Conservation (phyloP, 140 eudicot species). For the Senecio squalidus region DNA sequence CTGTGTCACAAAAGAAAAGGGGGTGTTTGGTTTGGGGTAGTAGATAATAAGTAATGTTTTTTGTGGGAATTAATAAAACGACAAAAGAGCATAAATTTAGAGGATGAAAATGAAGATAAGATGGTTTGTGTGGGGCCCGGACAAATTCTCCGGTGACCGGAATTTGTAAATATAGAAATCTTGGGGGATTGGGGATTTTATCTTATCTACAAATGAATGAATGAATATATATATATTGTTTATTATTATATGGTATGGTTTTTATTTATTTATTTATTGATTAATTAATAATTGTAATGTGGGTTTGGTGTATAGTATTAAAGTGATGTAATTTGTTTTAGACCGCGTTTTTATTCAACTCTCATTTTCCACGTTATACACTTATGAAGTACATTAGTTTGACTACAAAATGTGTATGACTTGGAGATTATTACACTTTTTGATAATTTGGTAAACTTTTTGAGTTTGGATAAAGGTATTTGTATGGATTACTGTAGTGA, state of each 20-base stretch:
- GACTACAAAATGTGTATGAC: constrained; percentile 14
- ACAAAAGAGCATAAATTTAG: constrained; percentile 18
- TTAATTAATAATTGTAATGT: background rate
- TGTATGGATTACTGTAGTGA: too few species aligned
- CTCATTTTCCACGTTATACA: constrained; percentile 29
- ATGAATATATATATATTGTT: too few species aligned
- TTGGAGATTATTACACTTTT: background rate
- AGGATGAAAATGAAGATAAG: constrained; percentile 39
- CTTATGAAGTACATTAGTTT: background rate
- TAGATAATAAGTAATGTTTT: constrained; percentile 23
- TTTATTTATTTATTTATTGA: too few species aligned
- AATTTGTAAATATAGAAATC: too few species aligned
- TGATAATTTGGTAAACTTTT: background rate
- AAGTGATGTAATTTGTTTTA: constrained; percentile 9
- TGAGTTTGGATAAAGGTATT: too few species aligned
- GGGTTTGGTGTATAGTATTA: background rate
- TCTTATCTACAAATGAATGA: too few species aligned
- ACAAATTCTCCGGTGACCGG: too few species aligned
- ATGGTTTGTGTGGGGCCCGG: constrained; percentile 25
- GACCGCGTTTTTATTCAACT: constrained; percentile 12
- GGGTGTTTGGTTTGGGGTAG: background rate
- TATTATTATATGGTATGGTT: too few species aligned
- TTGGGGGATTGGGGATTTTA: too few species aligned
- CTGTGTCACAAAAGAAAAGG: too few species aligned
- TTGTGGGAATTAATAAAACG: constrained; percentile 11